phyloP scores from a whole-genome alignment of 139 green algal genomes.

The Asterochloris erici region DNA sequence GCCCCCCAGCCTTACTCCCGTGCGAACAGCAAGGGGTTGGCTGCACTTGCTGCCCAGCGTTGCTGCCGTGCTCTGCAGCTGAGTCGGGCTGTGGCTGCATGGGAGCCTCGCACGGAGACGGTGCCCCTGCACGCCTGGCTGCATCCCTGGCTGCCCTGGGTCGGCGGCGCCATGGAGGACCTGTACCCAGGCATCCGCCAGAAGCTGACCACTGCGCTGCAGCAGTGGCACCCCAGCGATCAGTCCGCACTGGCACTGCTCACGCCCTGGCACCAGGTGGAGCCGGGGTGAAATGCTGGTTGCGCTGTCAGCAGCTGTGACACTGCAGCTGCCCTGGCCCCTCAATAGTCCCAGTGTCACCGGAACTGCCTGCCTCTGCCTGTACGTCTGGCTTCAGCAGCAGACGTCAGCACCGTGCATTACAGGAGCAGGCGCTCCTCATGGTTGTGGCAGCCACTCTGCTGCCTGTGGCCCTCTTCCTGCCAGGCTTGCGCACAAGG shows the following conservation, averaged over 20 bases:
- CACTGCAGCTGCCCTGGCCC: no score
- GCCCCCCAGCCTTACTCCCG: no score
- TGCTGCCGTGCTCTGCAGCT: constrained; percentile 37
- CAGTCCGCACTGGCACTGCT: constrained; percentile 72
- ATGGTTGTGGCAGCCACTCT: no score
- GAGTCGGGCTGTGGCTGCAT: constrained; percentile 66
- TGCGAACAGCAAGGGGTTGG: no score
- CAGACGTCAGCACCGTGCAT: no score
- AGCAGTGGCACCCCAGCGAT: constrained; percentile 86
- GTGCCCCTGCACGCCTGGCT: constrained; percentile 93
- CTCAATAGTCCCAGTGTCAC: no score
- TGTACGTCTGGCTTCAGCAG: no score
- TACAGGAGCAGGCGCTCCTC: no score
- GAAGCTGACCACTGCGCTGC: constrained; percentile 70
- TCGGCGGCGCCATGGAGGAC: constrained; percentile 67
- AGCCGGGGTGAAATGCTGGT: background rate
- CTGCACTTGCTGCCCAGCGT: background rate
- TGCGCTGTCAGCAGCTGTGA: no score
- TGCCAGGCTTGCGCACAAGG: no score
- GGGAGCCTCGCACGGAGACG: constrained; percentile 84
- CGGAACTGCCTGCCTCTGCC: no score
- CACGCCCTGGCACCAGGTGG: constrained; percentile 74
- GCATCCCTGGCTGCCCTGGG: constrained; percentile 91
- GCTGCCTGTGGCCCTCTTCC: no score
- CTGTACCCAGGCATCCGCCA: constrained; percentile 86